Base-by-base conservation (phyloP, 306 rosid genomes). In the Acacia crassicarpa region DNA sequence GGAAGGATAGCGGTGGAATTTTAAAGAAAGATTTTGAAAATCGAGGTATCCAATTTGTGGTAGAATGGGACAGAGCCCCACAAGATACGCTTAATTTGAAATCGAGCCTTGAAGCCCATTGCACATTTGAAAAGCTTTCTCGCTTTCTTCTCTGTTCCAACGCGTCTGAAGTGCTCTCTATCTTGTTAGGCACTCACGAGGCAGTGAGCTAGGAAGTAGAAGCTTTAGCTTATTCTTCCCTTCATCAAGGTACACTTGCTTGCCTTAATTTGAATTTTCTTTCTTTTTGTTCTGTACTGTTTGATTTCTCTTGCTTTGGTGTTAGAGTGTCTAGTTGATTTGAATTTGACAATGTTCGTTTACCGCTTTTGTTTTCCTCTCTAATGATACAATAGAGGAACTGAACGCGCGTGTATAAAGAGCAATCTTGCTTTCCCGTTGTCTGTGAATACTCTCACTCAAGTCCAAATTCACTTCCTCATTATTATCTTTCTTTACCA, bases 1-100 rank as follows among this genome's bases (percentile, higher is more conserved):
- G 69, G 69, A 75, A 44, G 95, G 94, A 89, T 86, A 86, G 95
- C 95, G 97, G 95, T n/a, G 94, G 90, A 79, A 93, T 89, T 88
- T 66, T 2, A n/a, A 43, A 62, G 54, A 74, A 88, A 82, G 83
- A 85, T 78, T 86, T 91, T 83, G 88, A 87, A 92, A 82, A 61
- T 43, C 43, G 63, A 51, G 84, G 77, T 45, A 71, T 45, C 23
- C 40, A 71, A 23, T 71, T 44, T 44, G 13, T 19, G 35, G 22
- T 27, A 0, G 3, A 67, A 30, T 17, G 19, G 3, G 70, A 72
- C 48, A 72, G 9, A 44, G 43, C 20, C 17, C 59, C 75, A 40
- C 43, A 69, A 68, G 30, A 54, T 38, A 44, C 22, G 38, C 58
- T 22, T 7, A 14, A 44, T 71, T 45, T 71, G 38, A 71, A 71